Conservation (phyloP, 2,329 filamentous ascomycete genomes). For the Fusarium continuum region DNA sequence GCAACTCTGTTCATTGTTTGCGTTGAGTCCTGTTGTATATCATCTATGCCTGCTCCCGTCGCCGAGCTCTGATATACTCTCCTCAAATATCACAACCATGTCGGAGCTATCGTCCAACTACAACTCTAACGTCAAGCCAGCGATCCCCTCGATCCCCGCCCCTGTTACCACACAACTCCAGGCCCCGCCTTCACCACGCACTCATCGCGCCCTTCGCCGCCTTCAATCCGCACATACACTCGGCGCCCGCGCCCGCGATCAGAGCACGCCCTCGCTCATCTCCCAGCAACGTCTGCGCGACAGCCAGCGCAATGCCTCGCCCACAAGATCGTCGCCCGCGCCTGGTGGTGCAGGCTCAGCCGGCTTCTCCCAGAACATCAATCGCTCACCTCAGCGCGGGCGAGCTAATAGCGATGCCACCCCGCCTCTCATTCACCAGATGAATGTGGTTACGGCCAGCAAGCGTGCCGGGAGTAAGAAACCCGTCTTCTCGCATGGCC, state of each 20-base stretch:
- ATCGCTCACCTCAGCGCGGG: constrained; percentile 62
- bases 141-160: constrained; percentile 38
- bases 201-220: constrained; percentile 74
- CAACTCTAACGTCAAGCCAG: constrained; percentile 25
- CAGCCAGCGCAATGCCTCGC: constrained; percentile 51
- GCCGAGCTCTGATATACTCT: constrained; percentile 1
- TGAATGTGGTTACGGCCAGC: constrained; percentile 49
- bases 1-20: neutral
- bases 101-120: constrained; percentile 30
- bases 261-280: constrained; percentile 64
- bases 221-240: constrained; percentile 80
- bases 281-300: constrained; percentile 68
- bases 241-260: constrained; percentile 63
- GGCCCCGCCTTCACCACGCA: constrained; percentile 68
- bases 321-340: constrained; percentile 39
- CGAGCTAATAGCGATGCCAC: constrained; percentile 79
- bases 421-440: constrained; percentile 50
- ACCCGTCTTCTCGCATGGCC: constrained; percentile 60
- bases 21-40: constrained; percentile 1
- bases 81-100: constrained; percentile 24
- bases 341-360: constrained; percentile 7
- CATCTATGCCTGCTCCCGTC: constrained; percentile 1
- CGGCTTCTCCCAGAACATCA: constrained; percentile 28
- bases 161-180: constrained; percentile 57
- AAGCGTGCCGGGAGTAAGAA: constrained; percentile 54